Percentiles rank a stretch among this genome's conserved stretches.
These are phyloP conservation scores for Corymbia citriodora DNA, from an alignment of 441 rosid genomes.

Conservation along the genomic window DNA sequence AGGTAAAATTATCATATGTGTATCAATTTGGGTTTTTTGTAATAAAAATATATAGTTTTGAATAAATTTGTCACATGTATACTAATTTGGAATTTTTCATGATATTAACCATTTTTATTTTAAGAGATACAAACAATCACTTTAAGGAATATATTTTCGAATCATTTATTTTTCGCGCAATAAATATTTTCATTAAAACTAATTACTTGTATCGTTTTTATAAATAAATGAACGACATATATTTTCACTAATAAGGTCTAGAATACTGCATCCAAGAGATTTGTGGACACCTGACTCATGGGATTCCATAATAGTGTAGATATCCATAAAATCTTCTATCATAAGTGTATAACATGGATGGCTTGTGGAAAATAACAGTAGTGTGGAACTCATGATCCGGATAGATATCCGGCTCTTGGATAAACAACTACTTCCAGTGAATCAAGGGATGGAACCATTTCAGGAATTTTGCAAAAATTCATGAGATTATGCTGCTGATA, in stretches of 20 bases:
- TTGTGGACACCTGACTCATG: neutral
- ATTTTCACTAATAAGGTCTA: neutral
- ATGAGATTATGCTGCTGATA: neutral
- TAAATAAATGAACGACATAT: neutral
- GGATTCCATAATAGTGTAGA: neutral
- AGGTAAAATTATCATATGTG: accelerated
- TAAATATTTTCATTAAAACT: neutral
- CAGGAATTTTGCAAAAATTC: neutral
- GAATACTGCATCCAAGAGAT: neutral
- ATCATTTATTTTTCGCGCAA: too few relatives aligned
- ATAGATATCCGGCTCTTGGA: neutral
- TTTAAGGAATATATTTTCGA: too few relatives aligned
- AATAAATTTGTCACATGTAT: too few relatives aligned
- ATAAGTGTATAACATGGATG: neutral
- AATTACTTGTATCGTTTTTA: too few relatives aligned
- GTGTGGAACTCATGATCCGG: neutral
- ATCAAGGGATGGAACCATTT: neutral
- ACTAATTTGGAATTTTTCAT: too few relatives aligned
- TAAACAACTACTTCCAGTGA: neutral
- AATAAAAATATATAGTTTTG: too few relatives aligned
- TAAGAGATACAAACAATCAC: neutral
- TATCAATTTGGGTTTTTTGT: too few relatives aligned
- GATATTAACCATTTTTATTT: too few relatives aligned
- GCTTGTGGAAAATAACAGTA: neutral
- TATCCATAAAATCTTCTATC: neutral